Evolutionary conservation across 164 flowering plant species (phyloP).

Genomic region (Magnolia sinica): DNA sequence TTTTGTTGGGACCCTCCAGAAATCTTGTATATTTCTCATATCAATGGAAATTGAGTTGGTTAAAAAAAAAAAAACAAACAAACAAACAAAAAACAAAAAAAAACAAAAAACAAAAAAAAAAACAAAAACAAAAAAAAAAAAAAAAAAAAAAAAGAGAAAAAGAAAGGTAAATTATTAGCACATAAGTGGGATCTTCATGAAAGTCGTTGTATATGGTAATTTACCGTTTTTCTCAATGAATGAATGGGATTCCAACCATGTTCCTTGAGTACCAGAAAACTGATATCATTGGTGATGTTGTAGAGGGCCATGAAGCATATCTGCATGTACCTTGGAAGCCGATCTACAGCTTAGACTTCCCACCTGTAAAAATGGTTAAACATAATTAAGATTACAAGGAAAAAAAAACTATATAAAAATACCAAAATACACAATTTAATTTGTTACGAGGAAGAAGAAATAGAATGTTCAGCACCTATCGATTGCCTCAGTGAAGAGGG

Average conservation of each 20-base stretch:
- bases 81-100: no score
- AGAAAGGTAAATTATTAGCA: neutral
- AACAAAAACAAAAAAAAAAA: no score
- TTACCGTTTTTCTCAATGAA: constrained; percentile 34
- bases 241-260: constrained; percentile 43
- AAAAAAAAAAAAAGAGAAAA: no score
- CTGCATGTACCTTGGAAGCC: constrained; percentile 38
- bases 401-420: neutral
- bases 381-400: neutral
- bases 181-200: neutral
- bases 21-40: no score
- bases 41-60: no score
- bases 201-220: neutral
- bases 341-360: constrained; percentile 22
- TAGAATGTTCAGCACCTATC: constrained; percentile 29
- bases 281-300: constrained; percentile 29
- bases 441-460: neutral
- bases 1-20: no score
- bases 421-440: neutral
- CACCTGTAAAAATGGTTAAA: constrained; percentile 23
- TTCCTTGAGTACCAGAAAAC: constrained; percentile 13
- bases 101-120: no score
- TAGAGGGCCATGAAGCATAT: constrained; percentile 27
- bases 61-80: no score
- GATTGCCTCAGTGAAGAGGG: constrained; percentile 48